These are phyloP conservation scores for Saitozyma sp. DNA, from an alignment of 768 basidiomycete species.

Conservation along the genomic window DNA sequence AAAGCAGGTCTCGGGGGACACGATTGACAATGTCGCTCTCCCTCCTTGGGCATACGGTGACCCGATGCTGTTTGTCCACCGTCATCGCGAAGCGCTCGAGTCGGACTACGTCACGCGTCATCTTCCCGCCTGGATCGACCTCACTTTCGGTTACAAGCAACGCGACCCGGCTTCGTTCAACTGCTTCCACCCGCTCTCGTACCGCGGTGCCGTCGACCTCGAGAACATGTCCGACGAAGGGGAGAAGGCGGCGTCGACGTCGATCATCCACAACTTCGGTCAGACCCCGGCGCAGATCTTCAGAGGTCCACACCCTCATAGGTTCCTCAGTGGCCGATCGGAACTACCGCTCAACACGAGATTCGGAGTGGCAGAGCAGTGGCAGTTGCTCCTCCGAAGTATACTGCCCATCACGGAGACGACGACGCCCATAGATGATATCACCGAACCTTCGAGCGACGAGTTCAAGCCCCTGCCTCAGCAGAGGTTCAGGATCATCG, in stretches of 20 bases:
- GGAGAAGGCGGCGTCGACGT: slow-evolving; percentile 87
- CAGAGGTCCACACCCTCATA: slow-evolving; percentile 68
- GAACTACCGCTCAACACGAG: slow-evolving; percentile 69
- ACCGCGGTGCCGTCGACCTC: slow-evolving; percentile 87
- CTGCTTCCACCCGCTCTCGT: slow-evolving; percentile 88
- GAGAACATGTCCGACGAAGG: slow-evolving; percentile 81
- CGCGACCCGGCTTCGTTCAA: slow-evolving; percentile 74
- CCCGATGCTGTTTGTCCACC: slow-evolving; percentile 73
- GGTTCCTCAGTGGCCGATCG: slow-evolving; percentile 66
- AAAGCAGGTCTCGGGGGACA: slow-evolving; percentile 53
- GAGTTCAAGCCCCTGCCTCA: slow-evolving; percentile 29
- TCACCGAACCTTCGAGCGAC: slow-evolving; percentile 8
- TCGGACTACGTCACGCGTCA: slow-evolving; percentile 81
- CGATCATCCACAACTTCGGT: slow-evolving; percentile 94
- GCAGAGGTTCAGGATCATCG: slow-evolving; percentile 22
- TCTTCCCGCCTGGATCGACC: slow-evolving; percentile 86
- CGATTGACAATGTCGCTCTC: slow-evolving; percentile 79
- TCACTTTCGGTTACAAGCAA: slow-evolving; percentile 68
- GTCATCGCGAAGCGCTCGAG: slow-evolving; percentile 81
- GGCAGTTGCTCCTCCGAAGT: slow-evolving; percentile 56
- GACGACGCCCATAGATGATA: slow-evolving; percentile 25
- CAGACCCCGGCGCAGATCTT: slow-evolving; percentile 91
- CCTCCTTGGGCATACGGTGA: slow-evolving; percentile 88
- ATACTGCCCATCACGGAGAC: slow-evolving; percentile 42
- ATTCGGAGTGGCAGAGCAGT: slow-evolving; percentile 82